phyloP scores from a whole-genome alignment of 108 stramenopile genomes.

The Epithemia pelagica region DNA sequence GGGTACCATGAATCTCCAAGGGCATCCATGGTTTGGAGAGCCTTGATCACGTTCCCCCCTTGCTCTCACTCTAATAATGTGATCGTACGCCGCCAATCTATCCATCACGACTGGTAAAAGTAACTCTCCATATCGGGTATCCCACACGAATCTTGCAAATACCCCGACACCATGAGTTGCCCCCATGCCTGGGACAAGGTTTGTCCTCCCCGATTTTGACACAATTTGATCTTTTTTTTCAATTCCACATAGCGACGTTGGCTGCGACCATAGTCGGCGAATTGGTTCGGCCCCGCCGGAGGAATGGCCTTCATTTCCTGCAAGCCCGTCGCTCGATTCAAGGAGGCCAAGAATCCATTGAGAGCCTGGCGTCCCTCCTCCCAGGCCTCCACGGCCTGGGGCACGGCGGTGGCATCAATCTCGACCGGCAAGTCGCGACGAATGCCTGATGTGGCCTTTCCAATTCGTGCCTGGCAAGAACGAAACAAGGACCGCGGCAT shows the following conservation, averaged over 20 bases:
- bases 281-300: constrained; percentile 63
- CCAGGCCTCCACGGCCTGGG: constrained; percentile 52
- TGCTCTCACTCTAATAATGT: too few relatives aligned
- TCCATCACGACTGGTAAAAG: constrained; percentile 47
- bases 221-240: constrained; percentile 77
- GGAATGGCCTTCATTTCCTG: constrained; percentile 59
- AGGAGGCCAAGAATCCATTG: constrained; percentile 58
- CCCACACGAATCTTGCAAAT: constrained; percentile 78
- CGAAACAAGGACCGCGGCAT: too few relatives aligned
- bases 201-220: constrained; percentile 68
- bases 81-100: background rate
- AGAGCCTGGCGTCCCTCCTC: constrained; percentile 75
- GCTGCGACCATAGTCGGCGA: constrained; percentile 58
- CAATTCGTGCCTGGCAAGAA: constrained; percentile 22
- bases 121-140: constrained; percentile 77
- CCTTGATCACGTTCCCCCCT: too few relatives aligned
- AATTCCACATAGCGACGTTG: constrained; percentile 62
- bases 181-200: constrained; percentile 67
- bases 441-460: constrained; percentile 57
- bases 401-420: constrained; percentile 40
- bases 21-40: too few relatives aligned
- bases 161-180: constrained; percentile 69
- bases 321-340: constrained; percentile 63
- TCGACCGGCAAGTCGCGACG: constrained; percentile 72
- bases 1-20: too few relatives aligned